A percentile compares a stretch with the other conserved stretches of the same genome.
phyloP scores from a whole-genome alignment of 2,329 filamentous ascomycete genomes.

The Diplodia mutila region DNA sequence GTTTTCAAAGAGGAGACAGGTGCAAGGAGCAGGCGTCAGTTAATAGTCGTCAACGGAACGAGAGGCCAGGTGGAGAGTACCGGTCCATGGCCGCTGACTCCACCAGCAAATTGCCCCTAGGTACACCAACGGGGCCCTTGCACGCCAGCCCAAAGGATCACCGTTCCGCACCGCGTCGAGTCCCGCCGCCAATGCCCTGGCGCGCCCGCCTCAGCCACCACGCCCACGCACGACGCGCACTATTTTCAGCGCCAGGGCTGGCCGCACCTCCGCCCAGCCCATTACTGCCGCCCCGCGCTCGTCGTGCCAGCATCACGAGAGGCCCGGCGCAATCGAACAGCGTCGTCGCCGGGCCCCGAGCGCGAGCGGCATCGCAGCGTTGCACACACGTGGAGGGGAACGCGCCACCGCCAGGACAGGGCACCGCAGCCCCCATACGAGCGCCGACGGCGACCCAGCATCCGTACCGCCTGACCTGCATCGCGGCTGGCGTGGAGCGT shows the following conservation, averaged over 20 bases:
- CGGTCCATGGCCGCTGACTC: constrained; percentile 14
- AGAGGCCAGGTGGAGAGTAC: constrained; percentile 24
- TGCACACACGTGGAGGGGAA: constrained; percentile 16
- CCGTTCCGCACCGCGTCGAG: constrained; percentile 14
- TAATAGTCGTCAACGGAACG: constrained; percentile 13
- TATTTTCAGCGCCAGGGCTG: background rate
- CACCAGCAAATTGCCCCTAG: constrained; percentile 18
- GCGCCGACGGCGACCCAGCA: no score
- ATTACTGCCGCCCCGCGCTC: background rate
- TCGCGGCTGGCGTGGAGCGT: background rate
- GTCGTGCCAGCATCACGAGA: constrained; percentile 22
- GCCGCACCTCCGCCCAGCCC: background rate
- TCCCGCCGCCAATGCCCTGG: constrained; percentile 16
- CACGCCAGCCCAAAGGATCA: constrained; percentile 14
- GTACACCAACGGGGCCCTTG: constrained; percentile 14
- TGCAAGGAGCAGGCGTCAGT: constrained; percentile 16
- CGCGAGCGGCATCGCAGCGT: constrained; percentile 14
- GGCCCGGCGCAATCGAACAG: background rate
- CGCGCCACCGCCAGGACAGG: constrained; percentile 8
- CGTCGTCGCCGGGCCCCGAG: background rate
- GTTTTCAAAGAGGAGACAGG: constrained; percentile 5
- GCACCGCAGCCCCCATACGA: constrained; percentile 4
- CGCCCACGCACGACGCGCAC: constrained; percentile 9
- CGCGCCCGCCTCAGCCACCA: constrained; percentile 12
- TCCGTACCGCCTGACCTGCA: constrained; percentile 9